Evolutionary conservation across 2,329 filamentous ascomycete genomes (phyloP).

Genomic region (Pyrenophora teres): DNA sequence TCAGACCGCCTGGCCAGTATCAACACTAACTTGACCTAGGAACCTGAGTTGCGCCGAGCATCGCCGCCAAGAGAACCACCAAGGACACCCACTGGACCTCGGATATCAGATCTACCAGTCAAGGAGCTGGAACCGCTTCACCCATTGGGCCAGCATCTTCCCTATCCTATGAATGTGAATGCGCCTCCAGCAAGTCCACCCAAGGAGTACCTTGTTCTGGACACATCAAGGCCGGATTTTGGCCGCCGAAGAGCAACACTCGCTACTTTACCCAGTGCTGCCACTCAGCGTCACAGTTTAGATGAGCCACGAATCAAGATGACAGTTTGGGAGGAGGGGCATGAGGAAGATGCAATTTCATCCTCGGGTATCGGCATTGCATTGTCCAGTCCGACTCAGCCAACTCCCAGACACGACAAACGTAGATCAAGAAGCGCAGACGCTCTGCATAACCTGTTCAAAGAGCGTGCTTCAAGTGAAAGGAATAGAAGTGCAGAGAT

Average conservation of each 20-base stretch:
- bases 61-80: constrained; percentile 29
- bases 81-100: constrained; percentile 22
- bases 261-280: constrained; percentile 35
- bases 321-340: constrained; percentile 36
- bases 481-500: constrained; percentile 44
- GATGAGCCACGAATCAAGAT: constrained; percentile 31
- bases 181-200: constrained; percentile 44
- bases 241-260: constrained; percentile 44
- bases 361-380: constrained; percentile 46
- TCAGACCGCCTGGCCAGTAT: background rate
- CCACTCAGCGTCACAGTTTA: constrained; percentile 35
- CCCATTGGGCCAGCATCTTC: constrained; percentile 43
- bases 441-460: constrained; percentile 42
- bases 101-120: constrained; percentile 45
- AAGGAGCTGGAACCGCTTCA: constrained; percentile 41
- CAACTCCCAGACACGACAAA: constrained; percentile 27
- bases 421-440: constrained; percentile 47
- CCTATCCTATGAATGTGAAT: constrained; percentile 50
- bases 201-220: constrained; percentile 43
- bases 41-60: constrained; percentile 35
- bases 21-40: constrained; percentile 26
- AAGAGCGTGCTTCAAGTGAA: constrained; percentile 27
- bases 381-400: constrained; percentile 37
- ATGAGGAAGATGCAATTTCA: constrained; percentile 28
- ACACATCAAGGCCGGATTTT: constrained; percentile 27